Evolutionary conservation across 768 basidiomycete genomes (phyloP).

Genomic region (Trametes elegans): DNA sequence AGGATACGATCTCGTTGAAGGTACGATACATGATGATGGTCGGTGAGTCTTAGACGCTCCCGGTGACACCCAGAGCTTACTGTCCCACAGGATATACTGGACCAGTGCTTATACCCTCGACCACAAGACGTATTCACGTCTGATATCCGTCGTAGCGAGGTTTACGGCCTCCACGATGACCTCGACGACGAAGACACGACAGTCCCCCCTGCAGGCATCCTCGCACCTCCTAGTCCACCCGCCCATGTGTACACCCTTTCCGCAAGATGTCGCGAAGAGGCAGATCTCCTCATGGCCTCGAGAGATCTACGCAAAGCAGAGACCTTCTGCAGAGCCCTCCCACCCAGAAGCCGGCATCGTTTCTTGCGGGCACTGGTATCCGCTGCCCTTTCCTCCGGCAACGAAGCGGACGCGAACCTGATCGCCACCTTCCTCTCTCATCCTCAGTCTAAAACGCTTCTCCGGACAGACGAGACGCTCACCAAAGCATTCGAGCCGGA

Average conservation of each 20-base stretch:
- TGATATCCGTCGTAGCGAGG: constrained; percentile 19
- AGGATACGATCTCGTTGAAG: constrained; percentile 22
- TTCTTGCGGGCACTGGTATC: constrained; percentile 39
- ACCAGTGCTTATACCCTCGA: constrained; percentile 19
- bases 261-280: neutral
- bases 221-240: neutral
- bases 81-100: constrained; percentile 21
- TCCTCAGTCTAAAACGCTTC: constrained; percentile 28
- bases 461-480: constrained; percentile 32
- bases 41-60: neutral
- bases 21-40: constrained; percentile 29
- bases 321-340: constrained; percentile 42
- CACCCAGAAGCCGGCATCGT: constrained; percentile 32
- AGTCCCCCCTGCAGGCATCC: neutral
- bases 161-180: constrained; percentile 22
- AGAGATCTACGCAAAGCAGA: constrained; percentile 42
- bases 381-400: constrained; percentile 40
- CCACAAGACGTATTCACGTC: constrained; percentile 28
- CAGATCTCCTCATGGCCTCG: constrained; percentile 30
- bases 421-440: constrained; percentile 39
- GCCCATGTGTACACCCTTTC: neutral
- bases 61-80: neutral
- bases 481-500: constrained; percentile 34
- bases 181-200: constrained; percentile 5
- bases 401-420: constrained; percentile 38